Conservation (phyloP, 169 alveolate species). For the Plasmodium billcollinsi region DNA sequence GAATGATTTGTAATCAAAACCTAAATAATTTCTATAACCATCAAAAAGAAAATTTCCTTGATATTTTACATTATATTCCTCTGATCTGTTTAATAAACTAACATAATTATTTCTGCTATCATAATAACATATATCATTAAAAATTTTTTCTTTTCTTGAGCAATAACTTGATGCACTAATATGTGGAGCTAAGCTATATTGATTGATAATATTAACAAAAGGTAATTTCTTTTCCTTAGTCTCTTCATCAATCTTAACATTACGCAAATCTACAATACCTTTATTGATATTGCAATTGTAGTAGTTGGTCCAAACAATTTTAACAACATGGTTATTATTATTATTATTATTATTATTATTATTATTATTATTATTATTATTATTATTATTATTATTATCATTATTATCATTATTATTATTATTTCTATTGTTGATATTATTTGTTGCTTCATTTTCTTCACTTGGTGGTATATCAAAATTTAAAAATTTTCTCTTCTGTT, state of each 20-base stretch:
- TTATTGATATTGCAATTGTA: slow-evolving; percentile 64
- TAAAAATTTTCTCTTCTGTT: slow-evolving; percentile 20
- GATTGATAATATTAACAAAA: neutral
- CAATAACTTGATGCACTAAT: slow-evolving; percentile 24
- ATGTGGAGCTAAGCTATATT: slow-evolving; percentile 41
- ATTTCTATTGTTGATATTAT: neutral
- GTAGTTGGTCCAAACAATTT: slow-evolving; percentile 27
- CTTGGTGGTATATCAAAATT: slow-evolving; percentile 1
- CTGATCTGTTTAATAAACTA: slow-evolving; percentile 9
- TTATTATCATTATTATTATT: neutral
- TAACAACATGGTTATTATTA: neutral
- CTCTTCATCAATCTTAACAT: neutral
- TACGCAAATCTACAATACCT: slow-evolving; percentile 36
- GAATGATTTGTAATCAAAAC: slow-evolving; percentile 44
- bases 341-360: too few species aligned
- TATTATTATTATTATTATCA: neutral
- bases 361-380: too few species aligned
- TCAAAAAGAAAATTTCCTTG: slow-evolving; percentile 37
- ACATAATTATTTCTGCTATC: slow-evolving; percentile 38
- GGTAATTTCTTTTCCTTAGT: slow-evolving; percentile 16
- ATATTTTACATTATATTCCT: slow-evolving; percentile 19
- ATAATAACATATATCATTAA: slow-evolving; percentile 48
- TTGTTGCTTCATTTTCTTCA: neutral
- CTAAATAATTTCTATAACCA: slow-evolving; percentile 43
- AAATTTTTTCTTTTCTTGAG: slow-evolving; percentile 22